Conservation (phyloP, 2,329 filamentous ascomycete genomes). For the Ascochyta clinopodiicola region DNA sequence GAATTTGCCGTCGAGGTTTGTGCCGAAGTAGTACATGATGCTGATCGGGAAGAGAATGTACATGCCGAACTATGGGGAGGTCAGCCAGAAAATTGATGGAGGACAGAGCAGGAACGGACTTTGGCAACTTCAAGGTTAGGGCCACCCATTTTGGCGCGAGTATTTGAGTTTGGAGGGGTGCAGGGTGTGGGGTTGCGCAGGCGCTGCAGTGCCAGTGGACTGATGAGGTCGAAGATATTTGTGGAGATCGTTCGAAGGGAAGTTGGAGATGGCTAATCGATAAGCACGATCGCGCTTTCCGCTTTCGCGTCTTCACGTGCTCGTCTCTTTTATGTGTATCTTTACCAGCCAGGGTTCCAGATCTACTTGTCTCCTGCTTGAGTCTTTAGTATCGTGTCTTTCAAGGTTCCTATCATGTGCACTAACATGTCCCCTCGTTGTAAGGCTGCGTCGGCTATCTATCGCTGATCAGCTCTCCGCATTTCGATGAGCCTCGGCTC, state of each 20-base stretch:
- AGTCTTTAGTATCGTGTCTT: too few relatives aligned
- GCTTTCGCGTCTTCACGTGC: slow-evolving; percentile 5
- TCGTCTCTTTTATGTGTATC: background rate
- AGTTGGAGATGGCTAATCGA: slow-evolving; percentile 20
- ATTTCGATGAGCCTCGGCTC: slow-evolving; percentile 15
- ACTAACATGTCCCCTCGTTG: background rate
- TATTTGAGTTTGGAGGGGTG: background rate
- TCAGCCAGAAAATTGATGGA: slow-evolving; percentile 2
- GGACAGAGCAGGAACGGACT: slow-evolving; percentile 56
- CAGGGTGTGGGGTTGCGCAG: slow-evolving; percentile 4
- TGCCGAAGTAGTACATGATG: slow-evolving; percentile 99
- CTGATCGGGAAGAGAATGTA: slow-evolving; percentile 99
- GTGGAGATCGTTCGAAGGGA: slow-evolving; percentile 33
- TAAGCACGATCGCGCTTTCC: slow-evolving; percentile 4
- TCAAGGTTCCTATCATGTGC: too few relatives aligned
- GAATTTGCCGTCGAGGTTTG: slow-evolving; percentile 89
- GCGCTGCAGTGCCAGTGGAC: background rate
- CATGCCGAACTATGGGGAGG: slow-evolving; percentile 80
- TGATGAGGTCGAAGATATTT: slow-evolving; percentile 22
- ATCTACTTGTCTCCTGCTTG: too few relatives aligned
- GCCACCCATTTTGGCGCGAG: slow-evolving; percentile 68
- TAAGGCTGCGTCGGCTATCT: slow-evolving; percentile 7
- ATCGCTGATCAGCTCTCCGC: slow-evolving; percentile 7
- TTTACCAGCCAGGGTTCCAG: too few relatives aligned
- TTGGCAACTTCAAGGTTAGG: slow-evolving; percentile 96